Percentiles rank a stretch among this genome's conserved stretches.
Evolutionary conservation across 2,329 filamentous ascomycete genomes (phyloP).

Genomic region (Rhynchosporium secalis): DNA sequence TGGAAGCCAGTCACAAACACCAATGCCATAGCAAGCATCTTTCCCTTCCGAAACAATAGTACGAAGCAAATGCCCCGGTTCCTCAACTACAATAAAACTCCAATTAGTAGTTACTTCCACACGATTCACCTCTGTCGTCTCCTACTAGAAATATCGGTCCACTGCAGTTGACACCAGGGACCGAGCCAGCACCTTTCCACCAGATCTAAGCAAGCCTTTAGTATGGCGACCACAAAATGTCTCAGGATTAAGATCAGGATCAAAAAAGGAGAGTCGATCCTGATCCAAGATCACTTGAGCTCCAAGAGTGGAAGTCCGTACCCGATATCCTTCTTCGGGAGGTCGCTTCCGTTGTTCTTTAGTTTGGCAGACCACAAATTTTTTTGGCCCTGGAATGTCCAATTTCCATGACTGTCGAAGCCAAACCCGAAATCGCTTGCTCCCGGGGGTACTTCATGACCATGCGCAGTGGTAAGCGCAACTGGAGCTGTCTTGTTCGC

Average conservation of each 20-base stretch:
- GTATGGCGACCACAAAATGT: no score
- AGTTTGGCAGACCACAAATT: conserved; percentile 13
- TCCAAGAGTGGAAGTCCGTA: no score
- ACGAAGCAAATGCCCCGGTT: no score
- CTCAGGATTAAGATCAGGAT: no score
- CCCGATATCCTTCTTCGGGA: background rate
- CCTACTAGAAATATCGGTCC: conserved; percentile 7
- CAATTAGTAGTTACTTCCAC: background rate
- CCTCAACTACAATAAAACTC: background rate
- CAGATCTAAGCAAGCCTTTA: background rate
- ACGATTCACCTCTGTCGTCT: background rate
- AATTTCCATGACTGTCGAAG: conserved; percentile 1
- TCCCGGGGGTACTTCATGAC: background rate
- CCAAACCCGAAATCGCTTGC: background rate
- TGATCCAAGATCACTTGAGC: no score
- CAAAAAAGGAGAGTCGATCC: no score
- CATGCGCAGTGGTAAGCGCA: background rate
- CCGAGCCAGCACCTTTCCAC: conserved; percentile 11
- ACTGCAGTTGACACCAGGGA: conserved; percentile 7
- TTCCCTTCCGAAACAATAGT: background rate
- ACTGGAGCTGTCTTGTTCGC: conserved; percentile 7
- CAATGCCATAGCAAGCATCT: background rate
- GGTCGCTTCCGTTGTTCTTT: background rate
- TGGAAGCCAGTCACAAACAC: background rate
- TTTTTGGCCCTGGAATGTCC: conserved; percentile 10